phyloP scores from a whole-genome alignment of 1,139 yeast species.

The Magnusiomyces paraingens region DNA sequence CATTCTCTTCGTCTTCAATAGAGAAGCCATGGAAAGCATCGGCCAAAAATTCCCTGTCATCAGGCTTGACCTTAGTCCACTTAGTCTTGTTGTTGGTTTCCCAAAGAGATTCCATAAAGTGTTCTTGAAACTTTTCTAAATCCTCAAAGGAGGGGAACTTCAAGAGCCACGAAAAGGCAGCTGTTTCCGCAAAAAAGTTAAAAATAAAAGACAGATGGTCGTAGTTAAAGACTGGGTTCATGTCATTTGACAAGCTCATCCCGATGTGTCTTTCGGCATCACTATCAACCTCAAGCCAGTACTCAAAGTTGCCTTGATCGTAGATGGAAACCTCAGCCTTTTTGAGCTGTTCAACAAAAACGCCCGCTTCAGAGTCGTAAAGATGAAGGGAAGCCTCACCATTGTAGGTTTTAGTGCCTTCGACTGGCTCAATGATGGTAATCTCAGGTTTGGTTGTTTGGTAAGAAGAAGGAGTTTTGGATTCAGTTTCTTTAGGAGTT shows the following conservation, averaged over 20 bases:
- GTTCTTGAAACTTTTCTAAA: slow-evolving; percentile 47
- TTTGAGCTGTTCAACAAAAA: slow-evolving; percentile 42
- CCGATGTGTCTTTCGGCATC: slow-evolving; percentile 36
- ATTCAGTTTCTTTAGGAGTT: not conserved
- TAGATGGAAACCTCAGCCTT: slow-evolving; percentile 37
- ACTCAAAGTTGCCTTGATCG: slow-evolving; percentile 48
- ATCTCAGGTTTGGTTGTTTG: not conserved
- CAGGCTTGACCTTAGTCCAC: slow-evolving; percentile 42
- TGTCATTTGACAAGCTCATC: slow-evolving; percentile 40
- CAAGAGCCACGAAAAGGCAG: slow-evolving; percentile 56
- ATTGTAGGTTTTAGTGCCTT: slow-evolving; percentile 6
- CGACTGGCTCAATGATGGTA: slow-evolving; percentile 10
- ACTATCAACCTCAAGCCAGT: slow-evolving; percentile 43
- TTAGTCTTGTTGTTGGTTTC: slow-evolving; percentile 48
- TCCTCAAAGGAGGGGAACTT: slow-evolving; percentile 42
- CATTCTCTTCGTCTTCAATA: slow-evolving; percentile 35
- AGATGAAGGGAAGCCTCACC: slow-evolving; percentile 43
- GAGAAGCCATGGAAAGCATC: slow-evolving; percentile 41
- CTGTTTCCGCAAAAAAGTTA: slow-evolving; percentile 43
- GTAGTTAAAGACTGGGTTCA: slow-evolving; percentile 62
- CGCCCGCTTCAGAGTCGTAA: slow-evolving; percentile 49
- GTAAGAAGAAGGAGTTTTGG: not conserved
- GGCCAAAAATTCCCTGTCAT: slow-evolving; percentile 45
- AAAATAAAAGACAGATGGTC: slow-evolving; percentile 58
- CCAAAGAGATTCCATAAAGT: slow-evolving; percentile 52